These are phyloP conservation scores for Protea cynaroides DNA, from an alignment of 164 flowering plant species.

Conservation along the genomic window DNA sequence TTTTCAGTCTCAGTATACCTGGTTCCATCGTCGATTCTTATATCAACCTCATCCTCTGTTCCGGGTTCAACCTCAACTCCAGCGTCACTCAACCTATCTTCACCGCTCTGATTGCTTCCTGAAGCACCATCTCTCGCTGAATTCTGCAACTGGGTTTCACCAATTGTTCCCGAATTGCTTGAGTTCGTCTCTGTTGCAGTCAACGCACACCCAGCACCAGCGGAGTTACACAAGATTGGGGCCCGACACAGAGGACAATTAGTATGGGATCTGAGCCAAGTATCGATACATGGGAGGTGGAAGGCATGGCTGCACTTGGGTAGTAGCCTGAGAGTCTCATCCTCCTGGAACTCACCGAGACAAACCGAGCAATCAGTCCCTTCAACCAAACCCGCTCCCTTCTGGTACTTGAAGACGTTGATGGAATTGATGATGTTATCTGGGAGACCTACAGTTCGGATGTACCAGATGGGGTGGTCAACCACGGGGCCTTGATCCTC, in stretches of 20 bases:
- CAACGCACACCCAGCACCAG: not conserved
- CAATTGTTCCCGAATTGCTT: conserved; percentile 1
- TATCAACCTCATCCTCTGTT: conserved; percentile 17
- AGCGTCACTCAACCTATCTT: conserved; percentile 4
- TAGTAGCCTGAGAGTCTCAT: conserved; percentile 30
- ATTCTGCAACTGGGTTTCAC: conserved; percentile 20
- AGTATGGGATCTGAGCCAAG: conserved; percentile 50
- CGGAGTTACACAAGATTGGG: conserved; percentile 16
- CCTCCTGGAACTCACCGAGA: conserved; percentile 36
- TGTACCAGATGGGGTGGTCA: conserved; percentile 51
- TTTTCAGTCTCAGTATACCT: conserved; percentile 1
- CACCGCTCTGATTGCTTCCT: conserved; percentile 5
- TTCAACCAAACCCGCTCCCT: conserved; percentile 40
- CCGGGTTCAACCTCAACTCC: not conserved
- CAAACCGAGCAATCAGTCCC: conserved; percentile 54
- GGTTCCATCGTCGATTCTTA: not conserved
- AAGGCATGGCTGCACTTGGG: conserved; percentile 50
- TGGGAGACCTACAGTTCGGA: conserved; percentile 38
- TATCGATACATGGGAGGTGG: conserved; percentile 44
- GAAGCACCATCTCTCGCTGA: conserved; percentile 15
- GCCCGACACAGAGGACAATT: conserved; percentile 71
- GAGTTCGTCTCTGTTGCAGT: conserved; percentile 6
- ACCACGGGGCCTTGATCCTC: conserved; percentile 17
- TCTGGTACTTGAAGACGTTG: conserved; percentile 30
- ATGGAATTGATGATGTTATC: conserved; percentile 39